Percentiles rank a stretch among this genome's conserved stretches.
These are phyloP conservation scores for Macrophomina tecta DNA, from an alignment of 2,329 filamentous ascomycete genomes.

Conservation along the genomic window DNA sequence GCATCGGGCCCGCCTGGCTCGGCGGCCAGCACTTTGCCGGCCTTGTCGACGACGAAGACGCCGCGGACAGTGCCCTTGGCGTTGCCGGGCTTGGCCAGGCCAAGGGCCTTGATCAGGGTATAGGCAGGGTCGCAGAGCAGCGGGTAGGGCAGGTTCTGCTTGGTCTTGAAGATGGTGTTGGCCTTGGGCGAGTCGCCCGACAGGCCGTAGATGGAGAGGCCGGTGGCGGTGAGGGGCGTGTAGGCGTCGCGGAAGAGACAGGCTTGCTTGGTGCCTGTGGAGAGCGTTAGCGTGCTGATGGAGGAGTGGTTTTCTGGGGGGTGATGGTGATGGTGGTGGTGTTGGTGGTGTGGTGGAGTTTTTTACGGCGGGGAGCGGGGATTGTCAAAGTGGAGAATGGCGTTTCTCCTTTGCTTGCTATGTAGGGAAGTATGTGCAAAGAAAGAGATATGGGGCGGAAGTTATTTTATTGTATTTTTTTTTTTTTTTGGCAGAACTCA, in stretches of 20 bases:
- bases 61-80: conserved; percentile 82
- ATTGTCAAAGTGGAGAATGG: not conserved
- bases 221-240: conserved; percentile 74
- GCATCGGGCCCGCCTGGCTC: conserved; percentile 77
- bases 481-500: conserved; percentile 58
- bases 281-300: too few species aligned
- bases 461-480: not conserved
- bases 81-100: conserved; percentile 74
- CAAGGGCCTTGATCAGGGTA: conserved; percentile 81
- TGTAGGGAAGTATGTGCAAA: not conserved
- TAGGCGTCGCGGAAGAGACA: conserved; percentile 93
- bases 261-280: conserved; percentile 84
- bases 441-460: conserved; percentile 7
- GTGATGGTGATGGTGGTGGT: conserved; percentile 64
- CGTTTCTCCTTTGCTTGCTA: not conserved
- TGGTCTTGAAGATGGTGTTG: conserved; percentile 90
- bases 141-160: conserved; percentile 86
- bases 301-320: too few species aligned
- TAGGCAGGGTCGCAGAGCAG: conserved; percentile 82
- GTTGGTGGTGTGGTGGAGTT: too few species aligned
- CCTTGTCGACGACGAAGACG: conserved; percentile 85
- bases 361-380: not conserved
- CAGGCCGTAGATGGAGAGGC: conserved; percentile 87
- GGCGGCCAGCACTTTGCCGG: conserved; percentile 77
- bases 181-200: conserved; percentile 86